A percentile compares a stretch with the other conserved stretches of the same genome.
Evolutionary conservation across 768 basidiomycete genomes (phyloP).

Genomic region (Gloeopeniophorella convolvens): DNA sequence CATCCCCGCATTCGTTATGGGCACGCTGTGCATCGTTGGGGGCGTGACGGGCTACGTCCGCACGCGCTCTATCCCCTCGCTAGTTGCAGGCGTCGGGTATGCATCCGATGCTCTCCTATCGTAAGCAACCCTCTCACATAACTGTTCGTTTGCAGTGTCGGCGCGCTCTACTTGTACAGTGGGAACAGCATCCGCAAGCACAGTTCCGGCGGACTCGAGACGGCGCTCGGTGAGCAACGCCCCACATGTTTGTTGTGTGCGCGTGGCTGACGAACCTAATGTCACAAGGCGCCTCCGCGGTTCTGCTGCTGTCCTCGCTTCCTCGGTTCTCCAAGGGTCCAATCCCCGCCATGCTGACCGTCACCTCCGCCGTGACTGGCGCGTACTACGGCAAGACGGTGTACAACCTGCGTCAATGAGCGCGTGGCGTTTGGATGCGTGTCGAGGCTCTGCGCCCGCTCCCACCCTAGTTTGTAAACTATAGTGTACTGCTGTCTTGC

Average conservation of each 20-base stretch:
- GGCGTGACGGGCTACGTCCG: constrained; percentile 66
- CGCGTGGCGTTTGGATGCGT: neutral
- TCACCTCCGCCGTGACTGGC: constrained; percentile 52
- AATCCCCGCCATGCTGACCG: constrained; percentile 51
- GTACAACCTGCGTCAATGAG: constrained; percentile 16
- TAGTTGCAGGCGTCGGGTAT: constrained; percentile 77
- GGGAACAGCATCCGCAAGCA: constrained; percentile 71
- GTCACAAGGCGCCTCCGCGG: constrained; percentile 58
- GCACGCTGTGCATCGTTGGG: constrained; percentile 68
- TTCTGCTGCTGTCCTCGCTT: constrained; percentile 64
- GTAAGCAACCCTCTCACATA: neutral
- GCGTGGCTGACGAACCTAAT: neutral
- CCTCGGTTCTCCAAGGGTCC: constrained; percentile 67
- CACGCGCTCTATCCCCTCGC: constrained; percentile 73
- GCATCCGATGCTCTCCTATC: constrained; percentile 19
- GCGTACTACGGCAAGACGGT: constrained; percentile 49
- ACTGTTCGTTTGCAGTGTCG: constrained; percentile 45
- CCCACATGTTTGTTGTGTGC: neutral
- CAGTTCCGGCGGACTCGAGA: constrained; percentile 66
- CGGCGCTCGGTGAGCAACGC: constrained; percentile 53
- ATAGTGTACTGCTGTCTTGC: too few species aligned
- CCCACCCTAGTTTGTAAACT: neutral
- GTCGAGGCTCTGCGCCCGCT: neutral
- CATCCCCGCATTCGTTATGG: constrained; percentile 74
- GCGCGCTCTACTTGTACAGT: constrained; percentile 72